Conservation (phyloP, 441 rosid genomes). For the Rhodomyrtus psidioides region DNA sequence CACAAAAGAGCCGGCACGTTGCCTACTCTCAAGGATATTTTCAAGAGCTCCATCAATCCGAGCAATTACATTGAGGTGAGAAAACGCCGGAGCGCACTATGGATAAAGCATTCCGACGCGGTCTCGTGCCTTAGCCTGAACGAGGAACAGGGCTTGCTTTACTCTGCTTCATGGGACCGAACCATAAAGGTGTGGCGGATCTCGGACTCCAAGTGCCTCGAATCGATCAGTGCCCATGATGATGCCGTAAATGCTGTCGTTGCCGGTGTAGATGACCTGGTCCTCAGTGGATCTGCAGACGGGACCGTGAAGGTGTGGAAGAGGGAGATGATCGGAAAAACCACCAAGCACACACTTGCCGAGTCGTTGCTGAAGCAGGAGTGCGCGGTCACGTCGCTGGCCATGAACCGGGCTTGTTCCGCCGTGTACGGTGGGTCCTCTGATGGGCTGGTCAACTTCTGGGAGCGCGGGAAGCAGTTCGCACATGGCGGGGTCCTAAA, state of each 20-base stretch:
- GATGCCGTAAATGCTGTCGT: constrained; percentile 1
- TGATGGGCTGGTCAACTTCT: constrained; percentile 80
- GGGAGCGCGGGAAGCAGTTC: constrained; percentile 63
- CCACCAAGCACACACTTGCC: constrained; percentile 34
- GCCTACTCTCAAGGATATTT: constrained; percentile 77
- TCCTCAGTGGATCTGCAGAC: constrained; percentile 79
- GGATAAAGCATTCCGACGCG: constrained; percentile 93
- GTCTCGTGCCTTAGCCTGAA: constrained; percentile 75
- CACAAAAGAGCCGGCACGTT: constrained; percentile 74
- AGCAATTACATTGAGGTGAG: constrained; percentile 78
- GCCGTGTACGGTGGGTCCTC: constrained; percentile 78
- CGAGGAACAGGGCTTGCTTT: constrained; percentile 53
- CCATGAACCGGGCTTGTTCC: constrained; percentile 33
- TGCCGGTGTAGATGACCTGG: constrained; percentile 3
- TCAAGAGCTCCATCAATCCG: constrained; percentile 80
- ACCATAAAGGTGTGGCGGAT: constrained; percentile 89
- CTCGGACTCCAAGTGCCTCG: constrained; percentile 75
- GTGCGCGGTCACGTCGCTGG: constrained; percentile 67
- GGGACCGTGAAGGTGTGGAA: constrained; percentile 87
- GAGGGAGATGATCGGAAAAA: constrained; percentile 40
- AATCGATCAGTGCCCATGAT: constrained; percentile 26
- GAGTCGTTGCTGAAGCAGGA: constrained; percentile 68
- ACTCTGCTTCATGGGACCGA: constrained; percentile 94
- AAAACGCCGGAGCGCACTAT: constrained; percentile 53
- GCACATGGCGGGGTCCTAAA: constrained; percentile 61